Evolutionary conservation across 1,139 yeast species (phyloP), one percentile per base, ranked within the genome.

Genomic region (Saccharomyces hybrid): DNA sequence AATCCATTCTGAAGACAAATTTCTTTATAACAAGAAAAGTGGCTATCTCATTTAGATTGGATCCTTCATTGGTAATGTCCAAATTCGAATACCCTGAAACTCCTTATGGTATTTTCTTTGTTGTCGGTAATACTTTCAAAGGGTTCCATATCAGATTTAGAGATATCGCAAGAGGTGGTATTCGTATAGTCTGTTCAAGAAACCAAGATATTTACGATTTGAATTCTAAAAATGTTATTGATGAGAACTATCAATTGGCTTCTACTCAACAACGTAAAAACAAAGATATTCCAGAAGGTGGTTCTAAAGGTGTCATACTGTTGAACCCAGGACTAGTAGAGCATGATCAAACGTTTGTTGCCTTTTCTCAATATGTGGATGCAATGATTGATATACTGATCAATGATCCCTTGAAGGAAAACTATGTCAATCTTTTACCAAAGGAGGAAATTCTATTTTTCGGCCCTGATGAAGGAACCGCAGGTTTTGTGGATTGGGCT

Each of bases 391-490:
- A 93, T 70, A 78, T 93, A 63, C 78, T 93, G 67, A 81, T 93
- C 68, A 85, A 85, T 51, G 82, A 79, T 56, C 93, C 93, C 38
- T 82, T 85, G 60, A 89, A 89, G 74, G 96, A 89, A 64, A 78
- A 81, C 54, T 86, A 90, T 68, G 91, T 93, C 58, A 98, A 93
- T 69, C 77, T 88, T 58, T 85, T 89, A 70, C 82, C 83, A 59
- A 80, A 86, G 67, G 89, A 86, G 52, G 99, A 93, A 76, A 93
- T 93, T 64, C 76, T 93, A 64, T 93, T 88, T 73, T 86, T 93
- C 83, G 99, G 99, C 54, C 99, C 99, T 21, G 99, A 93, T 75
- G 99, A 93, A 77, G 96, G 96, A 72, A 90, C 98, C 57, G 98
- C 99, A 38, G 86, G 86, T 32, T 85, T 88, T 66, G 96, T 91